Conservation (phyloP, 2,329 filamentous ascomycete genomes). For the Colletotrichum sp. region DNA sequence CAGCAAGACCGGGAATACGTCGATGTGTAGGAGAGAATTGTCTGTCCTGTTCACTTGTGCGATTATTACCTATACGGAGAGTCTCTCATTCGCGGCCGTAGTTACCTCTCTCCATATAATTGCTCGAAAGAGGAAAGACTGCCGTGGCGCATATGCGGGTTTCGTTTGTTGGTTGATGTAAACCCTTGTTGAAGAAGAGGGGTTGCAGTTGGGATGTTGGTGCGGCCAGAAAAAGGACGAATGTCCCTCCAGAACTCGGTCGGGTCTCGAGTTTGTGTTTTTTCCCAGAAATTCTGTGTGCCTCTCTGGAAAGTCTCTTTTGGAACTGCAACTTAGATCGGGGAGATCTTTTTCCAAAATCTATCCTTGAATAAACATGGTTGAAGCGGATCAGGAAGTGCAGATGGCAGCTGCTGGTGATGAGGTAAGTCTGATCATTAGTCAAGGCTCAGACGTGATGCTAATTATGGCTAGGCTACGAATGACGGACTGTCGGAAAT, state of each 20-base stretch:
- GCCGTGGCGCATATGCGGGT: neutral
- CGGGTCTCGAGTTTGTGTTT: neutral
- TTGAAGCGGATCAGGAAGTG: neutral
- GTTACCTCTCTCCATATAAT: neutral
- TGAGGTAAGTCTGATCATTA: neutral
- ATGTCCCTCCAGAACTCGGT: neutral
- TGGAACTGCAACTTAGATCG: neutral
- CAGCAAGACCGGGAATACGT: neutral
- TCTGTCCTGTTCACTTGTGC: neutral
- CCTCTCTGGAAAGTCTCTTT: neutral
- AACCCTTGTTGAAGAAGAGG: neutral
- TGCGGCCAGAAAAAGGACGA: neutral
- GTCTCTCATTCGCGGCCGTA: neutral
- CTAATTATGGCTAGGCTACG: rapidly evolving
- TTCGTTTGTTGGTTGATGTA: neutral
- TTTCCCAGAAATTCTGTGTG: neutral
- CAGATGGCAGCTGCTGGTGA: neutral
- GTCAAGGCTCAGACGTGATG: neutral
- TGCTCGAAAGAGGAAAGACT: neutral
- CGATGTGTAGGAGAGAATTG: neutral
- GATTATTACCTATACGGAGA: neutral
- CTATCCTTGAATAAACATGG: neutral
- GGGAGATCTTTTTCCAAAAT: neutral
- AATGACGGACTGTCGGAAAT: neutral
- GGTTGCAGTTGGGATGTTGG: neutral